A percentile compares a stretch with the other conserved stretches of the same genome.
Conservation (phyloP, 108 stramenopile genomes). For the Epithemia pelagica region DNA sequence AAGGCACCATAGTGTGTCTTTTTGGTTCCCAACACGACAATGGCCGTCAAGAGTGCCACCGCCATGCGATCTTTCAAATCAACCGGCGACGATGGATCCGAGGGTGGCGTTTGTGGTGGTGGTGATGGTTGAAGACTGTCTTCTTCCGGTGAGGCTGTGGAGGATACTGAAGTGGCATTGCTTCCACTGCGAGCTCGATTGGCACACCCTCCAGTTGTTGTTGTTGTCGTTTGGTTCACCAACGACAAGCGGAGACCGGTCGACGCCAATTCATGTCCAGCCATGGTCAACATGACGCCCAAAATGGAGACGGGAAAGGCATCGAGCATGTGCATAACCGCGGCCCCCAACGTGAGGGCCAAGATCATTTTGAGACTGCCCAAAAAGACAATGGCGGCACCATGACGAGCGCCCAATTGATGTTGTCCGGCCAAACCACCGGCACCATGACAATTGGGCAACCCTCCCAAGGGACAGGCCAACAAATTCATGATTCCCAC, state of each 20-base stretch:
- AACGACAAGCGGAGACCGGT: conserved; percentile 44
- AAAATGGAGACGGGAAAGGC: conserved; percentile 62
- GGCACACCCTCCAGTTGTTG: not conserved
- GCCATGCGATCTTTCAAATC: conserved; percentile 26
- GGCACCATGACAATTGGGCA: conserved; percentile 87
- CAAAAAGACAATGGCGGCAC: conserved; percentile 67
- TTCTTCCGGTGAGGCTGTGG: not conserved
- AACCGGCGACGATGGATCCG: not conserved
- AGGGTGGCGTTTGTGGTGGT: not conserved
- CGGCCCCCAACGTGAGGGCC: conserved; percentile 54
- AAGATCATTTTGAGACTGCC: conserved; percentile 56
- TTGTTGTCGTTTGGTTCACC: not conserved
- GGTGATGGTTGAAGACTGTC: not conserved
- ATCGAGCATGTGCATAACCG: conserved; percentile 51
- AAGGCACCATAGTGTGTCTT: conserved; percentile 66
- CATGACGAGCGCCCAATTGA: conserved; percentile 72
- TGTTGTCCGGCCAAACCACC: conserved; percentile 84
- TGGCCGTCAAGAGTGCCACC: conserved; percentile 50
- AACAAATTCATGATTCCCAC: conserved; percentile 75
- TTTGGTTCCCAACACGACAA: conserved; percentile 54
- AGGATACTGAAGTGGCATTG: not conserved
- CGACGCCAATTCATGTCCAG: conserved; percentile 67
- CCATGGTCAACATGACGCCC: conserved; percentile 64
- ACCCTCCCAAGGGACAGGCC: conserved; percentile 61
- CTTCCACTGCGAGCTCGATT: not conserved